Conservation (phyloP, 2,329 filamentous ascomycete species). For the Calonectria henricotiae region DNA sequence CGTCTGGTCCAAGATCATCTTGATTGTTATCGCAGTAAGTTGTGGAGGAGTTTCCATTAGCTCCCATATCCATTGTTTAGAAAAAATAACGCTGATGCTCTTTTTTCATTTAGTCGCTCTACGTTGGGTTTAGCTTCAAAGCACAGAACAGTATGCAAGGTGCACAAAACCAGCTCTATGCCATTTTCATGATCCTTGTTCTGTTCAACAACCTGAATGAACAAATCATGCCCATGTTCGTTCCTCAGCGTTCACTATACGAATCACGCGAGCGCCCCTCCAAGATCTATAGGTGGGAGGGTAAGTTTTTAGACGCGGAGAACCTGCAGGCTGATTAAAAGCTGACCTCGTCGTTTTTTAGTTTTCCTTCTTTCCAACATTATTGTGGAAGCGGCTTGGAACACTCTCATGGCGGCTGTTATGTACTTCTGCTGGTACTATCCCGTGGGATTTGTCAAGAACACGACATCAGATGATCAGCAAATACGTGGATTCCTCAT, state of each 20-base stretch:
- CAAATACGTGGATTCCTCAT: slow-evolving; percentile 71
- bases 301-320: slow-evolving; percentile 28
- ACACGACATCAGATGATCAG: slow-evolving; percentile 65
- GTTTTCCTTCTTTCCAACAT: slow-evolving; percentile 72
- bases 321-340: not conserved
- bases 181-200: slow-evolving; percentile 79
- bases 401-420: slow-evolving; percentile 72
- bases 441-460: slow-evolving; percentile 74
- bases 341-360: not conserved
- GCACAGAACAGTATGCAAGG: slow-evolving; percentile 74
- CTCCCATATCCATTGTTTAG: not conserved
- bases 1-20: slow-evolving; percentile 84
- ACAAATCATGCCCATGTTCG: slow-evolving; percentile 80
- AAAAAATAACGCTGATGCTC: not conserved
- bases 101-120: slow-evolving; percentile 60
- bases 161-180: slow-evolving; percentile 79
- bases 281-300: slow-evolving; percentile 70
- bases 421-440: slow-evolving; percentile 79
- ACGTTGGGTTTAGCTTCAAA: slow-evolving; percentile 78
- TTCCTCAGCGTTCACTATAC: slow-evolving; percentile 77
- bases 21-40: slow-evolving; percentile 63
- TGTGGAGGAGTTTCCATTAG: not conserved
- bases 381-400: slow-evolving; percentile 77
- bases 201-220: slow-evolving; percentile 75
- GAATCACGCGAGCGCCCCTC: slow-evolving; percentile 79